phyloP scores from a whole-genome alignment of 2,329 filamentous ascomycete genomes.

The Chaetomiaceae sp. region DNA sequence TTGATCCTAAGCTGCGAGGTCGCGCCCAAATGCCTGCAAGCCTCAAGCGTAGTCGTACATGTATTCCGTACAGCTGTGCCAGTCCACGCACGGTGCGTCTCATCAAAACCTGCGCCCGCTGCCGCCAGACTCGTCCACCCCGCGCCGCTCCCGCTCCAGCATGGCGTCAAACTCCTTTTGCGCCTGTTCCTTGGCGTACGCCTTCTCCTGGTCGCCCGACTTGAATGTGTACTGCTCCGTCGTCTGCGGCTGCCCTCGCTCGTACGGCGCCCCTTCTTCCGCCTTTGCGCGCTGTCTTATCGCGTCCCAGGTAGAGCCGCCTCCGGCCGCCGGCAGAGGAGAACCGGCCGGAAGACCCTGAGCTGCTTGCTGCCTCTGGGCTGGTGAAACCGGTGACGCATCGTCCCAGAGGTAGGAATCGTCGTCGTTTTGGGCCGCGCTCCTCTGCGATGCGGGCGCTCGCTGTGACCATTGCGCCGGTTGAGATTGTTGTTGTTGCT shows the following conservation, averaged over 20 bases:
- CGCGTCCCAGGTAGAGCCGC: constrained; percentile 24
- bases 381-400: constrained; percentile 23
- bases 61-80: too few relatives aligned
- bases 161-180: constrained; percentile 29
- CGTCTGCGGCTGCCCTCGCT: background rate
- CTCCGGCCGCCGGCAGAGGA: background rate
- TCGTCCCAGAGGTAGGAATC: constrained; percentile 24
- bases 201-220: constrained; percentile 19
- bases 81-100: background rate
- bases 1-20: too few relatives aligned
- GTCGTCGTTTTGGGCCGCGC: constrained; percentile 14
- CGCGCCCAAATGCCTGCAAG: too few relatives aligned
- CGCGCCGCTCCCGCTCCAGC: constrained; percentile 26
- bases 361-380: constrained; percentile 4
- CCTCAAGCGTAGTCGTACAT: too few relatives aligned
- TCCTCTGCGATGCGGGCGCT: background rate
- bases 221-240: constrained; percentile 21
- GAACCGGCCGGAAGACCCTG: background rate
- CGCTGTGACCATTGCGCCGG: constrained; percentile 3
- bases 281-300: constrained; percentile 19
- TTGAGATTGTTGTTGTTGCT: constrained; percentile 3
- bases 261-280: background rate
- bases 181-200: constrained; percentile 23
- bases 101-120: background rate
- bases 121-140: constrained; percentile 7